phyloP scores from a whole-genome alignment of 306 rosid genomes.

The Glycine soja region DNA sequence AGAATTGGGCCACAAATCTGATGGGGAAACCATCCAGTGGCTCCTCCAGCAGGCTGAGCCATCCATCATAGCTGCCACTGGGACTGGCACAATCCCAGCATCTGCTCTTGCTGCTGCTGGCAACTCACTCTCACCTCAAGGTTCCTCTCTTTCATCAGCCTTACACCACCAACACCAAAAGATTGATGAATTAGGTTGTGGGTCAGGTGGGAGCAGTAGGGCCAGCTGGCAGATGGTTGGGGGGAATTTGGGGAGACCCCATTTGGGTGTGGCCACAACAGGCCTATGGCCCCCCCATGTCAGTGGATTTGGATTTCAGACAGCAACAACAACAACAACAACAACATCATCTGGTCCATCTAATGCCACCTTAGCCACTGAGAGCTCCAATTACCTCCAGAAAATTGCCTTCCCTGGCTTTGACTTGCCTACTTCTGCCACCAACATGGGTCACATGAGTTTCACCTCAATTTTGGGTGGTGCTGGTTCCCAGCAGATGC shows the following conservation, averaged over 20 bases:
- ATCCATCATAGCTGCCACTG: conserved; percentile 87
- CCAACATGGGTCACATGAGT: conserved; percentile 84
- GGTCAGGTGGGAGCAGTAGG: conserved; percentile 80
- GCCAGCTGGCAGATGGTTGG: conserved; percentile 81
- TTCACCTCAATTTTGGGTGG: conserved; percentile 93
- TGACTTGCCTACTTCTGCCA: conserved; percentile 69
- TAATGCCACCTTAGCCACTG: conserved; percentile 55
- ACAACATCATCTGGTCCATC: conserved; percentile 60
- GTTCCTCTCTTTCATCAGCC: conserved; percentile 70
- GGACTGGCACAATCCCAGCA: conserved; percentile 91
- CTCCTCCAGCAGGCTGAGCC: conserved; percentile 92
- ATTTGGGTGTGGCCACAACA: conserved; percentile 56
- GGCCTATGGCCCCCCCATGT: conserved; percentile 83
- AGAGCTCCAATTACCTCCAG: conserved; percentile 76
- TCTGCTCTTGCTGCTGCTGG: conserved; percentile 84
- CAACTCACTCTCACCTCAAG: conserved; percentile 69
- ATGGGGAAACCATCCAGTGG: conserved; percentile 99
- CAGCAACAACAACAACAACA: conserved; percentile 19
- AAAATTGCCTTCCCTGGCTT: conserved; percentile 83
- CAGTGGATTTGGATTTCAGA: conserved; percentile 72
- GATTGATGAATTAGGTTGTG: conserved; percentile 69
- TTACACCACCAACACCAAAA: conserved; percentile 56
- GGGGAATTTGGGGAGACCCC: conserved; percentile 81
- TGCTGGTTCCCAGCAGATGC: conserved; percentile 64
- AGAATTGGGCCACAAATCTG: conserved; percentile 97